Conservation (phyloP, 2,329 filamentous ascomycete genomes). For the Exophiala xenobiotica region DNA sequence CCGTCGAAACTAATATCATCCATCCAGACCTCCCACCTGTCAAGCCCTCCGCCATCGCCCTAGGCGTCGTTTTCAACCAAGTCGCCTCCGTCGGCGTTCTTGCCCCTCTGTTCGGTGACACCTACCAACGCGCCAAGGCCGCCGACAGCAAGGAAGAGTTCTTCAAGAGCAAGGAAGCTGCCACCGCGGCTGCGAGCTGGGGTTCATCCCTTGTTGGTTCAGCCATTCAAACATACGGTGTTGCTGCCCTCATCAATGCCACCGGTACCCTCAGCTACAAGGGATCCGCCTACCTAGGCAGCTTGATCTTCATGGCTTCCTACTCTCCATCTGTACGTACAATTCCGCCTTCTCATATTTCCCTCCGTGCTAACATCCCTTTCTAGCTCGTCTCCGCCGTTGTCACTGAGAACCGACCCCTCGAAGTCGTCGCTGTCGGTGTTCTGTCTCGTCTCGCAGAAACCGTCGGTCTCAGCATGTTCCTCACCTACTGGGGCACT, state of each 20-base stretch:
- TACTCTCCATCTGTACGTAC: conserved; percentile 62
- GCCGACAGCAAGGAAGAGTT: conserved; percentile 97
- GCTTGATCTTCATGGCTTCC: conserved; percentile 86
- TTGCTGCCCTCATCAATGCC: conserved; percentile 88
- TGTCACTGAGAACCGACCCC: conserved; percentile 84
- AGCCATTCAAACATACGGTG: conserved; percentile 83
- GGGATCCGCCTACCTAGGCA: conserved; percentile 90
- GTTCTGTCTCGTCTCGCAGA: conserved; percentile 82
- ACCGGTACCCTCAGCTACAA: conserved; percentile 95
- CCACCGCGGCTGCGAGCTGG: conserved; percentile 82
- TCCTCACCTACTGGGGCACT: conserved; percentile 98
- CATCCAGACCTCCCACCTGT: conserved; percentile 70
- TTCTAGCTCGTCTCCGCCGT: conserved; percentile 78
- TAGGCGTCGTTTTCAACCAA: conserved; percentile 96
- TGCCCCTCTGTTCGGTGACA: conserved; percentile 85
- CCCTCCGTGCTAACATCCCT: conserved; percentile 1
- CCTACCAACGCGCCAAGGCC: conserved; percentile 86
- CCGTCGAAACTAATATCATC: conserved; percentile 14
- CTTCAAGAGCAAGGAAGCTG: conserved; percentile 86
- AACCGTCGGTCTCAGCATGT: conserved; percentile 85
- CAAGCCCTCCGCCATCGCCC: conserved; percentile 95
- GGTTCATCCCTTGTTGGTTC: conserved; percentile 87
- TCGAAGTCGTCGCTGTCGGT: conserved; percentile 86
- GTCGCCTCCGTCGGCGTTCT: conserved; percentile 84
- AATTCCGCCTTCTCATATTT: conserved; percentile 53